Percentiles rank a stretch among this genome's conserved stretches.
Conservation (phyloP, 257 asterid species). For the Solanum boliviense region DNA sequence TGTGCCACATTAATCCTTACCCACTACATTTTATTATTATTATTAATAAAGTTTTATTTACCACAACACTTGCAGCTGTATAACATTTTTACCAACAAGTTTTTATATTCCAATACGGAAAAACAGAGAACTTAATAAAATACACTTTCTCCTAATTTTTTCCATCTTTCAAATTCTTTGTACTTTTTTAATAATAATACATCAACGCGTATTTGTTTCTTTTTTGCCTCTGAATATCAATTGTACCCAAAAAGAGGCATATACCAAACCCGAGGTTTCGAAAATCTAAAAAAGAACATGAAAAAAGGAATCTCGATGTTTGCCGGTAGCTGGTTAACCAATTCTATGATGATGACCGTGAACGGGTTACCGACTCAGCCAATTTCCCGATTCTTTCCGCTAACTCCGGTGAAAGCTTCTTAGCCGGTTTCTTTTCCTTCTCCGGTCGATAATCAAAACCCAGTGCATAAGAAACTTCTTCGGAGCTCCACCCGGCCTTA, state of each 20-base stretch:
- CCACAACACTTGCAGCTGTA: neutral
- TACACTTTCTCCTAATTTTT: neutral
- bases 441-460: constrained; percentile 75
- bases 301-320: constrained; percentile 38
- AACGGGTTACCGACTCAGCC: constrained; percentile 67
- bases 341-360: constrained; percentile 32
- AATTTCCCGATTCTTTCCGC: constrained; percentile 64
- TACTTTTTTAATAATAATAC: neutral
- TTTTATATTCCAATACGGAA: neutral
- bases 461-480: constrained; percentile 78
- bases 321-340: constrained; percentile 18
- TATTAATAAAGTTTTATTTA: neutral
- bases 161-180: neutral
- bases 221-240: constrained; percentile 13
- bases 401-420: constrained; percentile 63
- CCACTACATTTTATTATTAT: neutral
- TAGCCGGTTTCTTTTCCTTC: constrained; percentile 55
- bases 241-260: constrained; percentile 18
- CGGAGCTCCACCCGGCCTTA: constrained; percentile 94
- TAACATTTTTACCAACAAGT: neutral
- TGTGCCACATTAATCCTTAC: constrained; percentile 16
- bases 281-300: constrained; percentile 11
- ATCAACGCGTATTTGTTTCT: neutral
- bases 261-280: constrained; percentile 41
- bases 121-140: neutral